phyloP scores from a whole-genome alignment of 2,329 filamentous ascomycete species.

The Pseudogymnoascus sp. region DNA sequence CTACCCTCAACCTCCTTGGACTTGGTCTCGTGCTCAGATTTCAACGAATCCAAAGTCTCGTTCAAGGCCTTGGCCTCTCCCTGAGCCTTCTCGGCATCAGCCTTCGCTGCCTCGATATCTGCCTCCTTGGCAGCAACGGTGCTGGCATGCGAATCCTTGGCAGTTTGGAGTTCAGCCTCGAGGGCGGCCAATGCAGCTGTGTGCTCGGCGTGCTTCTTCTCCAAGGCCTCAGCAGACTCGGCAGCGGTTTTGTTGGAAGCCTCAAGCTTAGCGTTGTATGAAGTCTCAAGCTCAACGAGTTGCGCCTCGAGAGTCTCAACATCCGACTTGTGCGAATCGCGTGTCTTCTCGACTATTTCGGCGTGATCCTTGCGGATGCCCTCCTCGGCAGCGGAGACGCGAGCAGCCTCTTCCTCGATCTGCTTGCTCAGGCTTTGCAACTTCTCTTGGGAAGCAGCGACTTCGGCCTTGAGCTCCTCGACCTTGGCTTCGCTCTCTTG shows the following conservation, averaged over 20 bases:
- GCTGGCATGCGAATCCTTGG: slow-evolving; percentile 39
- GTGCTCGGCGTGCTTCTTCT: slow-evolving; percentile 38
- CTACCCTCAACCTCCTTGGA: slow-evolving; percentile 41
- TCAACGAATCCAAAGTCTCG: slow-evolving; percentile 39
- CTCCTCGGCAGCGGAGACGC: slow-evolving; percentile 34
- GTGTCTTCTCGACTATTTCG: slow-evolving; percentile 42
- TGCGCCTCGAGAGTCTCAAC: slow-evolving; percentile 38
- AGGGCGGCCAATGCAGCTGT: slow-evolving; percentile 21
- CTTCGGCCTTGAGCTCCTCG: slow-evolving; percentile 47
- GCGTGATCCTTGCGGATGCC: slow-evolving; percentile 37
- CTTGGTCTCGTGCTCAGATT: slow-evolving; percentile 38
- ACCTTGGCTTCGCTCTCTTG: slow-evolving; percentile 51
- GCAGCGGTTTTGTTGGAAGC: slow-evolving; percentile 21
- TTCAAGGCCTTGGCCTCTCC: slow-evolving; percentile 42
- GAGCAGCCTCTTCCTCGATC: slow-evolving; percentile 36
- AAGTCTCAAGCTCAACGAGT: slow-evolving; percentile 15
- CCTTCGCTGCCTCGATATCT: slow-evolving; percentile 23
- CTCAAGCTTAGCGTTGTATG: slow-evolving; percentile 23
- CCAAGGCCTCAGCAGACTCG: slow-evolving; percentile 39
- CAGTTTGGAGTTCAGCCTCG: slow-evolving; percentile 37
- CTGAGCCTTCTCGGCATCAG: slow-evolving; percentile 39
- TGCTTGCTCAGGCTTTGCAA: slow-evolving; percentile 47
- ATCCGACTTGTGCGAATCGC: slow-evolving; percentile 43
- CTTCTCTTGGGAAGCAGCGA: slow-evolving; percentile 48
- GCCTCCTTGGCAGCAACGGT: slow-evolving; percentile 25